Percentiles rank a stretch among this genome's conserved stretches.
These are phyloP conservation scores for Globisporangium parvum DNA, from an alignment of 352 stramenopile species.

Conservation along the genomic window DNA sequence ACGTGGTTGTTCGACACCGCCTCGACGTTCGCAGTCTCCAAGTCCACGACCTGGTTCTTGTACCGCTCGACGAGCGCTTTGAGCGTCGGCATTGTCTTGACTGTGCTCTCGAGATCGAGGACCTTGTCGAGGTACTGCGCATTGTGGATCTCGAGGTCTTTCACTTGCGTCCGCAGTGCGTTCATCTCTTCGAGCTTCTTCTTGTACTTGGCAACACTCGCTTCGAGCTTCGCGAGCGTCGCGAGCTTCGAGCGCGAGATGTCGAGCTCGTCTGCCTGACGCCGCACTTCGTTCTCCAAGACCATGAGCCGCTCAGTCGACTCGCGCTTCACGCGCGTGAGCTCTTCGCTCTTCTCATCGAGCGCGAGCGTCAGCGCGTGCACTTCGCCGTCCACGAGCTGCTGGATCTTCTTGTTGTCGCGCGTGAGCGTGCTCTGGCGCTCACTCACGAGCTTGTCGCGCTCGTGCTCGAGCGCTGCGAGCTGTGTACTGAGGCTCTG, in stretches of 20 bases:
- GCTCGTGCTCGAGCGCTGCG: slow-evolving; percentile 50
- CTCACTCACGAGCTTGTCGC: slow-evolving; percentile 61
- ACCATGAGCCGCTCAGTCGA: slow-evolving; percentile 70
- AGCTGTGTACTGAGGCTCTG: slow-evolving; percentile 37
- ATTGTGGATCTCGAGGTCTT: slow-evolving; percentile 75
- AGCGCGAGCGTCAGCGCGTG: slow-evolving; percentile 68
- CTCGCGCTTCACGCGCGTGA: slow-evolving; percentile 68
- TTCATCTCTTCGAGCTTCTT: slow-evolving; percentile 86
- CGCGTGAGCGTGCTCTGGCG: slow-evolving; percentile 68
- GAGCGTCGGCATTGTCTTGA: slow-evolving; percentile 80
- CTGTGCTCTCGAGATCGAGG: slow-evolving; percentile 78
- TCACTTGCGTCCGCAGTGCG: slow-evolving; percentile 60
- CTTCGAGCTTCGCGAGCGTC: slow-evolving; percentile 73
- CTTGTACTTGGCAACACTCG: slow-evolving; percentile 80
- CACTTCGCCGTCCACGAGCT: slow-evolving; percentile 81
- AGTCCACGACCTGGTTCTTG: slow-evolving; percentile 86
- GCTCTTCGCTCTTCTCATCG: slow-evolving; percentile 73
- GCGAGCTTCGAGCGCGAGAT: slow-evolving; percentile 84
- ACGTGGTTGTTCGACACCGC: slow-evolving; percentile 68
- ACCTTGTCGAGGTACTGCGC: slow-evolving; percentile 81
- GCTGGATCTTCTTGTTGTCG: slow-evolving; percentile 86
- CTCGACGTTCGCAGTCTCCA: slow-evolving; percentile 79
- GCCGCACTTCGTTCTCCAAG: slow-evolving; percentile 82
- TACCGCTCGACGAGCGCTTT: slow-evolving; percentile 80
- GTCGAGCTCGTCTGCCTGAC: slow-evolving; percentile 79